Evolutionary conservation across 202 grass and related monocot species (phyloP).

Genomic region (Zizania palustris): DNA sequence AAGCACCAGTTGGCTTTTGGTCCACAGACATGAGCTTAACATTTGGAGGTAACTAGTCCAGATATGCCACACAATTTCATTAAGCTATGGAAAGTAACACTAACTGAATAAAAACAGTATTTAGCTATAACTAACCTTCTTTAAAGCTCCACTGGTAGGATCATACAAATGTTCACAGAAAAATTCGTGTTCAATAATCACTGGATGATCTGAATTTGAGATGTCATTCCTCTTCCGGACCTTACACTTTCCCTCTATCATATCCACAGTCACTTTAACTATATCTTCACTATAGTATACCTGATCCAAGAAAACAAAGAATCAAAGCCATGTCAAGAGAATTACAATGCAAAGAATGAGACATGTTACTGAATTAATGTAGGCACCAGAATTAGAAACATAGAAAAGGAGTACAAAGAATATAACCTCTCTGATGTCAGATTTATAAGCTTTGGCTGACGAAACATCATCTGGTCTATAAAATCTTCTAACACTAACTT

Average conservation of each 20-base stretch:
- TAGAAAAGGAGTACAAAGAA: constrained; percentile 26
- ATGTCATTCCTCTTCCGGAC: constrained; percentile 80
- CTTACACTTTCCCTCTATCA: constrained; percentile 94
- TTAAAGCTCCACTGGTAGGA: constrained; percentile 79
- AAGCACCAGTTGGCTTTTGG: constrained; percentile 48
- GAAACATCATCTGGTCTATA: constrained; percentile 97
- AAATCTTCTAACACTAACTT: constrained; percentile 85
- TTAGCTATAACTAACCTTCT: constrained; percentile 66
- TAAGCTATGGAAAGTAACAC: constrained; percentile 32
- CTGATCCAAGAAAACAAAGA: constrained; percentile 53
- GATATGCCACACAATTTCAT: constrained; percentile 38
- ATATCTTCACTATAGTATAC: constrained; percentile 96
- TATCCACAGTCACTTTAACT: constrained; percentile 69
- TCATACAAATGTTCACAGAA: constrained; percentile 95
- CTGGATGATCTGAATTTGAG: constrained; percentile 65
- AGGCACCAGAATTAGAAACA: constrained; percentile 18
- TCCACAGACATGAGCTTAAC: constrained; percentile 56
- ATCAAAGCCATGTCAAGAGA: constrained; percentile 23
- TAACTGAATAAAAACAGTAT: constrained; percentile 33
- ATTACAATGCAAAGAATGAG: constrained; percentile 12
- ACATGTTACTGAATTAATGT: constrained; percentile 6
- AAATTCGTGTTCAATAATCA: constrained; percentile 83
- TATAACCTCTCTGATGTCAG: constrained; percentile 94
- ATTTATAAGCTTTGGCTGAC: constrained; percentile 77
- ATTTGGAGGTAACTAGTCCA: constrained; percentile 73